phyloP scores from a whole-genome alignment of 331 rosid species.

The Arachis monticola region DNA sequence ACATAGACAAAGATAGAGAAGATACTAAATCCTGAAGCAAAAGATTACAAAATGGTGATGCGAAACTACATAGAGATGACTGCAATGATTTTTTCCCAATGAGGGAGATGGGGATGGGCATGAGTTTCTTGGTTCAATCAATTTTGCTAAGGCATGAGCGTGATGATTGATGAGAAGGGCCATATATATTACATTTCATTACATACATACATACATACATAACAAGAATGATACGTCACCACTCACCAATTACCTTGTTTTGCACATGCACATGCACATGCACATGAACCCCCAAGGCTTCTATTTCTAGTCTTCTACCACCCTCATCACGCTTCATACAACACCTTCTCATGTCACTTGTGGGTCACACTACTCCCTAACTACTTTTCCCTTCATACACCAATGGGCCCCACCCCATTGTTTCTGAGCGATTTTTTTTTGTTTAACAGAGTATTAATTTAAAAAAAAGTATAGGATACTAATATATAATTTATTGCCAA shows the following conservation, averaged over 20 bases:
- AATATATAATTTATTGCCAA: too few species aligned
- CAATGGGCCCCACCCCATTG: slow-evolving; percentile 35
- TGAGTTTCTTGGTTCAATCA: slow-evolving; percentile 24
- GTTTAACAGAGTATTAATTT: too few species aligned
- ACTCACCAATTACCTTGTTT: slow-evolving; percentile 1
- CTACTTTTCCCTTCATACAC: slow-evolving; percentile 12
- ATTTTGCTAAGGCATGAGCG: slow-evolving; percentile 13
- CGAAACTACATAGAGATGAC: slow-evolving; percentile 24
- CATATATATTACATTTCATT: too few species aligned
- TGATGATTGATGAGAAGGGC: not conserved
- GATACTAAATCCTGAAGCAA: not conserved
- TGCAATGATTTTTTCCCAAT: slow-evolving; percentile 42
- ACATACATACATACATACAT: not conserved
- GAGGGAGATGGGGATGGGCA: slow-evolving; percentile 29
- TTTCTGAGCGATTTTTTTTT: not conserved
- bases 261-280: slow-evolving; percentile 8
- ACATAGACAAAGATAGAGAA: not conserved
- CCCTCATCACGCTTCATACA: slow-evolving; percentile 33
- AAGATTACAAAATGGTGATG: slow-evolving; percentile 29
- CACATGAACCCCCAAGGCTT: slow-evolving; percentile 16
- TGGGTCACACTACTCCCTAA: slow-evolving; percentile 32
- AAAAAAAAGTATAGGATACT: too few species aligned
- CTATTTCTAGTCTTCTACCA: not conserved
- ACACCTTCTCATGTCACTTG: slow-evolving; percentile 43
- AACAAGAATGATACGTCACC: slow-evolving; percentile 19